Base-by-base conservation (phyloP, 257 asterid species). In the Oldenlandia corymbosa region DNA sequence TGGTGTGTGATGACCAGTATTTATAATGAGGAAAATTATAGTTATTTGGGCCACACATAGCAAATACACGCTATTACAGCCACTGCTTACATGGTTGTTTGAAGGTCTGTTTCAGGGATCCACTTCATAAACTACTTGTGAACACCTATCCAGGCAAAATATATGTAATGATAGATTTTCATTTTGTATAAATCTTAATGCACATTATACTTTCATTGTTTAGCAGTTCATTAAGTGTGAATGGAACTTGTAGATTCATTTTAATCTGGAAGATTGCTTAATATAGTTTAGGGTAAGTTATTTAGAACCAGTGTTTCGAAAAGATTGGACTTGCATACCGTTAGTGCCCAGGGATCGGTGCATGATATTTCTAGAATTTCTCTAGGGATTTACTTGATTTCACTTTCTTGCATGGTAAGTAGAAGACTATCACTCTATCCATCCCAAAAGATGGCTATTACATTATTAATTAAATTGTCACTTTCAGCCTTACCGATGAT, bases 91-190 rank as follows among this genome's bases (percentile, higher is more conserved):
- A 51, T 17, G 76, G 67, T 65, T 58, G 76, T 58, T 71, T 41
- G 56, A 46, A 42, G 60, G 66, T 71, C 76, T 49, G 60, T 65
- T 66, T 58, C 63, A 32, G 47, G 62, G 30, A 34, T 11, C 46
- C 32, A 57, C 55, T 56, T 62, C 66, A 43, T 31, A 46, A 28
- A 27, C 27, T 30, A 30, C 42, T n/a, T n/a, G n/a, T n/a, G n/a
- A n/a, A n/a, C n/a, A n/a, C n/a, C n/a, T n/a, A n/a, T n/a, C n/a
- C n/a, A n/a, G n/a, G n/a, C n/a, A n/a, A n/a, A n/a, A n/a, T n/a
- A n/a, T n/a, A n/a, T n/a, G n/a, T n/a, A n/a, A n/a, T n/a, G n/a
- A n/a, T n/a, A n/a, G n/a, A n/a, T n/a, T n/a, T n/a, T n/a, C n/a
- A n/a, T n/a, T n/a, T n/a, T n/a, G n/a, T n/a, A n/a, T n/a, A n/a